A percentile compares a stretch with the other conserved stretches of the same genome.
Conservation (phyloP, 257 asterid genomes). For the Jacaranda mimosifolia region DNA sequence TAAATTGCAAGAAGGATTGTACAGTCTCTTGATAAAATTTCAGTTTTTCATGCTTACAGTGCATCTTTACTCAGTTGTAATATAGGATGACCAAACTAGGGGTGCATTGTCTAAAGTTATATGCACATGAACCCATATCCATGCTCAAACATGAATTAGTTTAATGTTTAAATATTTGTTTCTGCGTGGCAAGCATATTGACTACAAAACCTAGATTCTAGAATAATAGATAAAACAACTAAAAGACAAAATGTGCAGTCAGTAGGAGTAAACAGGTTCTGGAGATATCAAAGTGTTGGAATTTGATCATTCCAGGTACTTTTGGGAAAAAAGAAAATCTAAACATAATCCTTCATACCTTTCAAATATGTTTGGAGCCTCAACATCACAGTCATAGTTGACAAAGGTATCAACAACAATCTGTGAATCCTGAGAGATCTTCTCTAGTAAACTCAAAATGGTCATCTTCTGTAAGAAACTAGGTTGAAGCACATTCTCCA, state of each 20-base stretch:
- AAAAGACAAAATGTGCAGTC: not conserved
- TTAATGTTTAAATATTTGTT: not conserved
- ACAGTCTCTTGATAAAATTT: not conserved
- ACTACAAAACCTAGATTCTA: conserved; percentile 13
- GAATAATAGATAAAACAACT: conserved; percentile 10
- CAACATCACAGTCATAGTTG: conserved; percentile 98
- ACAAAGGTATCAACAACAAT: conserved; percentile 84
- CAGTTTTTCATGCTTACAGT: not conserved
- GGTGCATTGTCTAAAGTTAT: not conserved
- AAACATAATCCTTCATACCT: conserved; percentile 57
- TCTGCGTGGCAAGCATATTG: not conserved
- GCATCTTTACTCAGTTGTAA: not conserved
- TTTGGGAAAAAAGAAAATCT: not conserved
- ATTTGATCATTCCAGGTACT: conserved; percentile 17
- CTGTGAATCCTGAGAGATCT: conserved; percentile 83
- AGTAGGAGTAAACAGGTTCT: conserved; percentile 22
- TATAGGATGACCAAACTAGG: conserved; percentile 4
- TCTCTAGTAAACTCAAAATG: conserved; percentile 82
- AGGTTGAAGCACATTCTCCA: conserved; percentile 98
- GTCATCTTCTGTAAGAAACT: conserved; percentile 99
- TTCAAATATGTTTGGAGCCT: conserved; percentile 97
- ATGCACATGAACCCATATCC: not conserved
- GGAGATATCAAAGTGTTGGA: conserved; percentile 22
- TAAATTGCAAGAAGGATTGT: not conserved
- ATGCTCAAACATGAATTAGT: not conserved